Base-by-base conservation (phyloP, 352 stramenopile genomes). In the Globisporangium uncinulatum region DNA sequence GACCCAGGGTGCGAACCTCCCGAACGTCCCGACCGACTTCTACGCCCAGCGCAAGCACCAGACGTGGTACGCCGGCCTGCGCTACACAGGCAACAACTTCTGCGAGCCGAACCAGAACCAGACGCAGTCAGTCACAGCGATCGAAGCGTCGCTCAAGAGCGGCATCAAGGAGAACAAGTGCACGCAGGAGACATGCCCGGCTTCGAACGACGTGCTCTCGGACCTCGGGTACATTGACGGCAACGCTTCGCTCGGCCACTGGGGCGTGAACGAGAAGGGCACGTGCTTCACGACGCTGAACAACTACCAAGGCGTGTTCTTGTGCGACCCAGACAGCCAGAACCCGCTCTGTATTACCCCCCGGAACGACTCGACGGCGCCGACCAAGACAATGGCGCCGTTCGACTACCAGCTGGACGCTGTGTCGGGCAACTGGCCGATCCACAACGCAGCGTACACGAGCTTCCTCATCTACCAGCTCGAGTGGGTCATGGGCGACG, bases 331-430 rank as follows among this genome's bases (percentile, higher is more conserved):
- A 3, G 79, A 89, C 59, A 84, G 68, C 59, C 69, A 78, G 24
- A 70, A 87, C 64, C 57, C 49, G n/a, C 59, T 71, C 42, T 90
- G 79, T 21, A 50, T 56, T 4, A 51, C 61, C 13, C 78, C 76
- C 0, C 67, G 80, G 10, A 86, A 83, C 49, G 60, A 66, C 42
- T 65, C 66, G 45, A 83, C 74, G 2, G 52, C 66, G 8, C 72
- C 72, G 52, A 85, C 72, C 15, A 84, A 86, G 54, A 71, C 67
- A 34, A 88, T 88, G 74, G 62, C 73, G 1, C 50, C 70, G 9
- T 90, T 87, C 37, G 65, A 69, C 34, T 90, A 90, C 61, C 80
- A 88, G 56, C 88, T 90, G 77, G 80, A 90, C 51, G 80, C 80
- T 11, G 43, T 90, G 10, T 90, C 80, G 2, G 72, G 76, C 20